Conservation (phyloP, 371 early-diverging fungal species). For the Mucor racemosus region DNA sequence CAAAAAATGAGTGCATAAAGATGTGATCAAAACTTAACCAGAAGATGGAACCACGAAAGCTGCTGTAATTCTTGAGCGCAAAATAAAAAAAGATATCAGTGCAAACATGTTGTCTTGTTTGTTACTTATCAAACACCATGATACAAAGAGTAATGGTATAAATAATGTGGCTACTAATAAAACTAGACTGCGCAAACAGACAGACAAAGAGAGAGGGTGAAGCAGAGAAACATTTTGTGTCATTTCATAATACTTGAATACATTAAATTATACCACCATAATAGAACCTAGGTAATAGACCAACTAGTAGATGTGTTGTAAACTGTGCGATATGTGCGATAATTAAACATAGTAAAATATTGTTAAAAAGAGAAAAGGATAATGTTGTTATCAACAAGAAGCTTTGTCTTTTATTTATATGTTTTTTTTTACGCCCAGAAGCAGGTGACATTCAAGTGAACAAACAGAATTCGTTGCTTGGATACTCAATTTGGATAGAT, state of each 20-base stretch:
- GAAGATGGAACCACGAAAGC: not conserved
- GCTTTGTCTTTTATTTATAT: not conserved
- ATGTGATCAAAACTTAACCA: not conserved
- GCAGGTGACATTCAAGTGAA: not conserved
- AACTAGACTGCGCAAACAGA: not conserved
- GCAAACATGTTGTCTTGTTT: not conserved
- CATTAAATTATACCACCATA: not conserved
- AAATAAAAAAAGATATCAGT: not conserved
- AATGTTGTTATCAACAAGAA: not conserved
- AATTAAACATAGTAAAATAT: not conserved
- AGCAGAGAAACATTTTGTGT: not conserved
- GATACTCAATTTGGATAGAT: not conserved
- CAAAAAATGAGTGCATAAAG: not conserved
- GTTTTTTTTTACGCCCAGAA: not conserved
- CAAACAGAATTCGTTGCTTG: constrained; percentile 7
- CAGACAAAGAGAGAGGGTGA: not conserved
- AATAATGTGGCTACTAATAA: not conserved
- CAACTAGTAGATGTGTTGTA: not conserved
- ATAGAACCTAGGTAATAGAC: not conserved
- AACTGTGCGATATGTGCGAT: not conserved
- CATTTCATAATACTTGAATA: not conserved
- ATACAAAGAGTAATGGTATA: not conserved
- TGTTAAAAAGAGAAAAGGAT: not conserved
- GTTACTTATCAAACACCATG: not conserved
- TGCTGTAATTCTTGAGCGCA: not conserved